Percentiles rank a stretch among this genome's conserved stretches.
Conservation (phyloP, 2,329 filamentous ascomycete species). For the Claviceps spartinae region DNA sequence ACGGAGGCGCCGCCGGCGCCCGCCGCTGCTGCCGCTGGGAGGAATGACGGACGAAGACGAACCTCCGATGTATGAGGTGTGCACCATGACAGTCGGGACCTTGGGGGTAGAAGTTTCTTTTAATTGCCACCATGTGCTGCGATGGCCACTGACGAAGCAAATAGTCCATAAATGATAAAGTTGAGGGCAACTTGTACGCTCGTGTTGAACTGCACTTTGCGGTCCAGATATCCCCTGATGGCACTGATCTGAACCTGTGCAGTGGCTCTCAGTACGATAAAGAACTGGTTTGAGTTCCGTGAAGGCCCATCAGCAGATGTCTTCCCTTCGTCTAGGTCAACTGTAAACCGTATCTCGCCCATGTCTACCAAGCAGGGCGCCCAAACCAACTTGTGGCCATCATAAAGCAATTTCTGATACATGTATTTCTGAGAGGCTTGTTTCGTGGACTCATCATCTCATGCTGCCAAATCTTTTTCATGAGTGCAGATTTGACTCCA, state of each 20-base stretch:
- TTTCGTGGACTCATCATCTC: constrained; percentile 37
- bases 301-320: constrained; percentile 23
- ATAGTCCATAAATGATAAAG: constrained; percentile 62
- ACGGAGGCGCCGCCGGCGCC: too few species aligned
- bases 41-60: too few species aligned
- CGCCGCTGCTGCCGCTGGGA: too few species aligned
- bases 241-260: constrained; percentile 54
- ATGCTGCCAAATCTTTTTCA: constrained; percentile 64
- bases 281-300: constrained; percentile 35
- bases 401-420: constrained; percentile 50
- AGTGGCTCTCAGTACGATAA: constrained; percentile 49
- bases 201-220: constrained; percentile 46
- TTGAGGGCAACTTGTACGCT: constrained; percentile 68
- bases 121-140: constrained; percentile 53
- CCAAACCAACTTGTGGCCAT: constrained; percentile 82
- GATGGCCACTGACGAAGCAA: constrained; percentile 55
- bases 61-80: too few species aligned
- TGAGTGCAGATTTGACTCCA: constrained; percentile 47
- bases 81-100: too few species aligned
- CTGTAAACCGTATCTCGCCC: constrained; percentile 38
- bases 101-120: constrained; percentile 61
- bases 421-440: constrained; percentile 33
- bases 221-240: constrained; percentile 52
- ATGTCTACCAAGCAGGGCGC: constrained; percentile 27
- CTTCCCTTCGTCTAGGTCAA: constrained; percentile 62